A percentile compares a stretch with the other conserved stretches of the same genome.
phyloP scores from a whole-genome alignment of 106 monocot species.

The Allium cepa region DNA sequence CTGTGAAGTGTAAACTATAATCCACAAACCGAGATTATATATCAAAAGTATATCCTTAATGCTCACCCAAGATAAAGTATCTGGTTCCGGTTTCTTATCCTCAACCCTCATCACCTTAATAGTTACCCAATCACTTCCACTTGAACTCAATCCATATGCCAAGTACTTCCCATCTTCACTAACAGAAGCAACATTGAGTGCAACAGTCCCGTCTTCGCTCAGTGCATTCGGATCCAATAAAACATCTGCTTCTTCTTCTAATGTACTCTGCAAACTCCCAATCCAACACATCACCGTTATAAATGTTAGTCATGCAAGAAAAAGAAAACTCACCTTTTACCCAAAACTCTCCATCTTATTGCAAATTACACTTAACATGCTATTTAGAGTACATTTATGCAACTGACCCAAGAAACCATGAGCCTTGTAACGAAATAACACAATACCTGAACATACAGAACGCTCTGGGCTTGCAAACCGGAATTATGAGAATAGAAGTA shows the following conservation, averaged over 20 bases:
- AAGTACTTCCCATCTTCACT: conserved; percentile 68
- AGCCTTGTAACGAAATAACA: neutral
- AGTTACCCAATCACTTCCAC: conserved; percentile 93
- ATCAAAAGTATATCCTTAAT: neutral
- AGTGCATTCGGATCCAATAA: conserved; percentile 84
- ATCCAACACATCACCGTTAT: neutral
- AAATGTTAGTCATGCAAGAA: neutral
- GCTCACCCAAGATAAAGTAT: conserved; percentile 79
- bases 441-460: conserved; percentile 79
- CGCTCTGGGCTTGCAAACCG: conserved; percentile 87
- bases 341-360: neutral
- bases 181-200: conserved; percentile 36
- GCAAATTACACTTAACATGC: neutral
- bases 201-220: conserved; percentile 78
- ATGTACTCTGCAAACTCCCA: conserved; percentile 31
- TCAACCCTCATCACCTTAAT: conserved; percentile 75
- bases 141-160: conserved; percentile 70
- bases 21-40: too few species aligned
- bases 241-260: conserved; percentile 65
- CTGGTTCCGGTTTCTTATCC: conserved; percentile 45
- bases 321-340: neutral
- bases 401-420: too few species aligned
- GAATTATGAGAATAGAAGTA: conserved; percentile 85
- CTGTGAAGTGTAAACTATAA: too few species aligned
- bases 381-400: too few species aligned